phyloP scores from a whole-genome alignment of 441 rosid genomes.

The Rhodomyrtus psidioides region DNA sequence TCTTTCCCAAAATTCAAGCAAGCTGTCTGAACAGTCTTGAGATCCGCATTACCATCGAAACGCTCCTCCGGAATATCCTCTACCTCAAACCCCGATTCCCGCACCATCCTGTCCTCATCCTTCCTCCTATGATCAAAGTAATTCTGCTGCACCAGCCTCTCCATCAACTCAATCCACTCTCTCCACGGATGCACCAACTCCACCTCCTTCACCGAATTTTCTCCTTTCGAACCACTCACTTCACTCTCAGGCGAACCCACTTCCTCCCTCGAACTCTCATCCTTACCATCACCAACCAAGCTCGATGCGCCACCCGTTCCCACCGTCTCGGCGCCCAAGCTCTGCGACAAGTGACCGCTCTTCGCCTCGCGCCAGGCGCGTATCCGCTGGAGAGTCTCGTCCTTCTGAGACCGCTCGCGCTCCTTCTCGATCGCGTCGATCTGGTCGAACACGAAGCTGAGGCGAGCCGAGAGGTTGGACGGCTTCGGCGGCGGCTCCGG shows the following conservation, averaged over 20 bases:
- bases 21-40: constrained; percentile 68
- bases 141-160: constrained; percentile 46
- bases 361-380: constrained; percentile 88
- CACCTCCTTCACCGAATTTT: constrained; percentile 9
- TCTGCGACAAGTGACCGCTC: constrained; percentile 4
- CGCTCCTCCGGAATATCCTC: constrained; percentile 20
- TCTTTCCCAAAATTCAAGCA: constrained; percentile 84
- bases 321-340: not conserved
- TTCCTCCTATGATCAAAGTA: constrained; percentile 81
- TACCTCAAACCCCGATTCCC: constrained; percentile 46
- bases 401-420: constrained; percentile 29
- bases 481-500: constrained; percentile 35
- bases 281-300: not conserved
- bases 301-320: no score
- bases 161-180: constrained; percentile 95
- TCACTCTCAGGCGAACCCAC: not conserved
- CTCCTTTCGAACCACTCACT: constrained; percentile 9
- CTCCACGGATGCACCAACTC: constrained; percentile 95
- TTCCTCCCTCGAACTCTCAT: not conserved
- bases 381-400: constrained; percentile 75
- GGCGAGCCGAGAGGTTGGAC: constrained; percentile 71
- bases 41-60: constrained; percentile 50
- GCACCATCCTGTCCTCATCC: constrained; percentile 57
- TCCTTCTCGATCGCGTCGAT: constrained; percentile 77
- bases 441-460: constrained; percentile 87